Base-by-base conservation (phyloP, 352 stramenopile species). In the Halophytophthora batemanensis region DNA sequence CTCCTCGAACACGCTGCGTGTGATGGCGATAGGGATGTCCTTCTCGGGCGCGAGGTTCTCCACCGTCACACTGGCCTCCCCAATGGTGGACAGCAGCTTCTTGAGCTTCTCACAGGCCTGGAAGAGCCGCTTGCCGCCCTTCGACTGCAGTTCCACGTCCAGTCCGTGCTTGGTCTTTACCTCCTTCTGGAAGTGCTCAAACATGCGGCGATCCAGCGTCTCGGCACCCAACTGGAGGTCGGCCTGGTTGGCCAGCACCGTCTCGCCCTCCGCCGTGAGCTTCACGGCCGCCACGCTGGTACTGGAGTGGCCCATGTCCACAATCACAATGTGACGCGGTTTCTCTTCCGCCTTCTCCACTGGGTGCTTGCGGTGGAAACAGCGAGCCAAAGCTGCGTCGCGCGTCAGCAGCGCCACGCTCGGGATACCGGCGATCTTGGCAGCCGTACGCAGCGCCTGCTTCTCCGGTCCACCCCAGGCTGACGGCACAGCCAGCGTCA, bases 81-180 rank as follows among this genome's bases (percentile, higher is more conserved):
- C 70, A 45, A 95, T 95, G 14, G 86, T 95, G 23, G 83, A 96
- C 25, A 97, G 66, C 41, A 97, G 59, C 57, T 96, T 95, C 60
- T 96, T 93, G 28, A 97, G 77, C 51, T 86, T 82, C 51, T 92
- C 77, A 56, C 83, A 96, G 25, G 82, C 80, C 44, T 86, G 69
- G n/a, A 96, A 80, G 33, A 97, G 73, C 23, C 90, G 86, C 39
- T 93, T 84, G 35, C 86, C 86, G 38, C 85, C 71, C 50, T 96
- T 96, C 35, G 77, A 79, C 8, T 81, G 59, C 22, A 87, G 53
- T 15, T 68, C 53, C 22, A 96, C 59, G 5, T 44, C 58, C 37
- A 88, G 38, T 17, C 77, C 54, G 40, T 83, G 68, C 42, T 85
- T 87, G 4, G 60, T 54, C 40, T 81, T 52, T 17, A 94, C 59